Evolutionary conservation across 257 asterid species (phyloP).

Genomic region (Verbascum thapsus): DNA sequence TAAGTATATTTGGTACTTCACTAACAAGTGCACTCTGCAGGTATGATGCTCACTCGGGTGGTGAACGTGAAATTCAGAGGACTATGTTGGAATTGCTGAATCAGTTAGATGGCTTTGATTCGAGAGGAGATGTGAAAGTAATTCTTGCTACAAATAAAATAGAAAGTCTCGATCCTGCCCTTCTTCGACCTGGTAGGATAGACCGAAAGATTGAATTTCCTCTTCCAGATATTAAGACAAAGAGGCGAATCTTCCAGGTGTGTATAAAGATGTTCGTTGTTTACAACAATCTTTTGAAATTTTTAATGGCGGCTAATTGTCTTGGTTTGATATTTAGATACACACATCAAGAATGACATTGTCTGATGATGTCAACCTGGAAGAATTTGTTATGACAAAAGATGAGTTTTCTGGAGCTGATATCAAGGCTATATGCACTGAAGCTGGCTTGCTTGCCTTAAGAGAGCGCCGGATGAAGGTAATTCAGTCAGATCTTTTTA

Average conservation of each 20-base stretch:
- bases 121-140: slow-evolving; percentile 44
- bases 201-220: slow-evolving; percentile 60
- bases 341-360: slow-evolving; percentile 63
- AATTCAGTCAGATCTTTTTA: slow-evolving; percentile 6
- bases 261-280: no score
- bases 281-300: no score
- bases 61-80: slow-evolving; percentile 98
- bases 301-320: no score
- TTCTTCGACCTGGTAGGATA: slow-evolving; percentile 61
- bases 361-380: slow-evolving; percentile 61
- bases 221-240: slow-evolving; percentile 62
- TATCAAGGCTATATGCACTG: slow-evolving; percentile 63
- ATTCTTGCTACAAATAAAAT: slow-evolving; percentile 44
- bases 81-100: slow-evolving; percentile 74
- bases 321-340: slow-evolving; percentile 41
- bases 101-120: slow-evolving; percentile 45
- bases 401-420: slow-evolving; percentile 66
- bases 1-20: slow-evolving; percentile 1
- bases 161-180: slow-evolving; percentile 55
- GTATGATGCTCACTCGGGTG: slow-evolving; percentile 96
- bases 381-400: slow-evolving; percentile 64
- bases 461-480: slow-evolving; percentile 73
- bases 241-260: slow-evolving; percentile 60
- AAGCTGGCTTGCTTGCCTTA: slow-evolving; percentile 64
- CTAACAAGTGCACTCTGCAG: slow-evolving; percentile 38